Conservation (phyloP, 768 basidiomycete genomes). For the Termitomyces sp. region DNA sequence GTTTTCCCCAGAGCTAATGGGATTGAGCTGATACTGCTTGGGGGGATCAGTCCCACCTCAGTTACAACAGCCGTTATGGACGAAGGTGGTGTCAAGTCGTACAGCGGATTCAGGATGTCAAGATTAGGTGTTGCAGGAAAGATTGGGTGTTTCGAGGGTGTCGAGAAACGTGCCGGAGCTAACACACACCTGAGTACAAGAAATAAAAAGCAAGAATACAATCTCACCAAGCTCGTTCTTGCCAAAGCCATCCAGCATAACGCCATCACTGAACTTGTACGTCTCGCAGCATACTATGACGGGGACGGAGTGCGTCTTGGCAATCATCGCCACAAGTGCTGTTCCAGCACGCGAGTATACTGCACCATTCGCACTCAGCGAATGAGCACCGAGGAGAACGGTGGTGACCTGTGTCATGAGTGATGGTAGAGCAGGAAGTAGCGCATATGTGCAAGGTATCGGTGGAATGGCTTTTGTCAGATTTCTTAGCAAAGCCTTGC, state of each 20-base stretch:
- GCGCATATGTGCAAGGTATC: constrained; percentile 86
- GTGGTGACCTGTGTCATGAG: constrained; percentile 79
- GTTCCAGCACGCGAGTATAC: constrained; percentile 94
- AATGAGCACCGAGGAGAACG: constrained; percentile 90
- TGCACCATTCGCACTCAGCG: constrained; percentile 91
- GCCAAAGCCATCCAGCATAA: constrained; percentile 91
- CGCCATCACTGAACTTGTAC: constrained; percentile 94
- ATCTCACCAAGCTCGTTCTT: constrained; percentile 90
- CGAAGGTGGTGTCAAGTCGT: constrained; percentile 90
- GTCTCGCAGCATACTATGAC: constrained; percentile 98
- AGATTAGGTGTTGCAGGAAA: constrained; percentile 46
- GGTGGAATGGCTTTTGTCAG: constrained; percentile 53
- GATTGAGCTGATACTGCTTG: constrained; percentile 85
- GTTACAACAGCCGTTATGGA: constrained; percentile 96
- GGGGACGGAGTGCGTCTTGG: constrained; percentile 82
- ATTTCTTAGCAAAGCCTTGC: constrained; percentile 71
- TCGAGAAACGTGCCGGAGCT: constrained; percentile 36
- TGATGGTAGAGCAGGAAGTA: constrained; percentile 82
- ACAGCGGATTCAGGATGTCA: constrained; percentile 82
- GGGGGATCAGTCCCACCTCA: constrained; percentile 93
- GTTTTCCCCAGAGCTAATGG: constrained; percentile 63
- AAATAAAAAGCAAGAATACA: neutral
- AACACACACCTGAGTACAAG: neutral
- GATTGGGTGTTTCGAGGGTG: constrained; percentile 22
- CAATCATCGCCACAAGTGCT: constrained; percentile 95